Conservation (phyloP, 2,329 filamentous ascomycete species). For the Arthrobotrys entomopaga region DNA sequence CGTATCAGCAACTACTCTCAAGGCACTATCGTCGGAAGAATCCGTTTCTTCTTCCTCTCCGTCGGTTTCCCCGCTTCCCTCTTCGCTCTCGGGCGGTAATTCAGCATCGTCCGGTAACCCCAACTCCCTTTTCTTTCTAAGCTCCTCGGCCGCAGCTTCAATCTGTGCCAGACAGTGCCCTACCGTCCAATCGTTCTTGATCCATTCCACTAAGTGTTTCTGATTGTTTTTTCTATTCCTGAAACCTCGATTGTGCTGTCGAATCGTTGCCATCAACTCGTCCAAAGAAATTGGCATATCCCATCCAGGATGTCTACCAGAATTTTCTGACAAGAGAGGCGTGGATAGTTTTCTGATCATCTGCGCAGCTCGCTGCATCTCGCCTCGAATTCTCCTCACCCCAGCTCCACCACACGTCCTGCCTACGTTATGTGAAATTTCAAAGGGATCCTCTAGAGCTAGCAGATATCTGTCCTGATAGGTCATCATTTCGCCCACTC, state of each 20-base stretch:
- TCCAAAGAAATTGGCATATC: slow-evolving; percentile 27
- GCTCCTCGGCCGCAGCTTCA: slow-evolving; percentile 38
- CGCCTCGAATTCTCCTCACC: slow-evolving; percentile 57
- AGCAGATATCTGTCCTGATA: slow-evolving; percentile 74
- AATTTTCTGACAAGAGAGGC: slow-evolving; percentile 3
- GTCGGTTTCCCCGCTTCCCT: slow-evolving; percentile 28
- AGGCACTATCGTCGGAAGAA: slow-evolving; percentile 29
- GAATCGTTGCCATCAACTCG: slow-evolving; percentile 42
- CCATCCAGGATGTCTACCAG: slow-evolving; percentile 25
- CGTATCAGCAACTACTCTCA: slow-evolving; percentile 12
- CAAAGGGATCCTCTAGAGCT: slow-evolving; percentile 91
- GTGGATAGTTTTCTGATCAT: slow-evolving; percentile 56
- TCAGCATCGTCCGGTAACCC: slow-evolving; percentile 49
- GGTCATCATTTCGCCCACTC: slow-evolving; percentile 55
- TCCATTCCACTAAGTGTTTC: slow-evolving; percentile 50
- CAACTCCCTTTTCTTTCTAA: slow-evolving; percentile 33
- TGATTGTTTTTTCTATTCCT: slow-evolving; percentile 49
- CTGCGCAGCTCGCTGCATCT: slow-evolving; percentile 58
- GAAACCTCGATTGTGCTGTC: slow-evolving; percentile 41
- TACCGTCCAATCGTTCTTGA: slow-evolving; percentile 35
- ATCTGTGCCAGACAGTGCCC: slow-evolving; percentile 49
- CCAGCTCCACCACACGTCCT: slow-evolving; percentile 67
- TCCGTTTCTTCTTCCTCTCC: slow-evolving; percentile 24
- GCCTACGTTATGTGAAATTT: slow-evolving; percentile 86
- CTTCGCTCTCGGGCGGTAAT: slow-evolving; percentile 44